phyloP scores from a whole-genome alignment of 108 stramenopile species.

The Cyclotella atomus region DNA sequence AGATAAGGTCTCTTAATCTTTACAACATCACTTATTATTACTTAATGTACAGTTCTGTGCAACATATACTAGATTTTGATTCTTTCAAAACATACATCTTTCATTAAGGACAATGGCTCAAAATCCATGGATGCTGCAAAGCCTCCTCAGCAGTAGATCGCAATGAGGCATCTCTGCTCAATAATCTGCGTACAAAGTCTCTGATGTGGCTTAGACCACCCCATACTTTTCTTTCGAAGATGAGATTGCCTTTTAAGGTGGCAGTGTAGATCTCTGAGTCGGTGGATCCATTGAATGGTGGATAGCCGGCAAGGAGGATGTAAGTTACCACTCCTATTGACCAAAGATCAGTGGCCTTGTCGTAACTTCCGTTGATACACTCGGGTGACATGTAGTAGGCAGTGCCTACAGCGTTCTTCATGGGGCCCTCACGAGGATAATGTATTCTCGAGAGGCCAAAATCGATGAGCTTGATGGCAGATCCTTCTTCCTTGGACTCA shows the following conservation, averaged over 20 bases:
- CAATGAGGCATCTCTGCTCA: slow-evolving; percentile 59
- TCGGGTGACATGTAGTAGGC: slow-evolving; percentile 88
- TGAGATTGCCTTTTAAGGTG: slow-evolving; percentile 57
- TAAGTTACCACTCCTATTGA: slow-evolving; percentile 82
- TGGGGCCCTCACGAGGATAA: slow-evolving; percentile 33
- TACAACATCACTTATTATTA: no score
- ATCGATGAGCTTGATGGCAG: slow-evolving; percentile 21
- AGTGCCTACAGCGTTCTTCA: slow-evolving; percentile 76
- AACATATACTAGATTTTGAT: no score
- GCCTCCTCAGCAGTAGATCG: slow-evolving; percentile 67
- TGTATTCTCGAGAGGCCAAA: slow-evolving; percentile 38
- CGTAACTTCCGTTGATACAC: slow-evolving; percentile 76
- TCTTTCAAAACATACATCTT: no score
- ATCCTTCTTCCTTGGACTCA: slow-evolving; percentile 41
- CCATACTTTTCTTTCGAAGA: slow-evolving; percentile 81
- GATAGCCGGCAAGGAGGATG: slow-evolving; percentile 91
- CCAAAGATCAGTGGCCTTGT: slow-evolving; percentile 84
- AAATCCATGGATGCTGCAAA: slow-evolving; percentile 46
- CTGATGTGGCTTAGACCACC: slow-evolving; percentile 66
- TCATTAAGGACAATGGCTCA: slow-evolving; percentile 1
- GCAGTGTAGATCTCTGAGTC: slow-evolving; percentile 52
- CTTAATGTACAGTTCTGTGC: no score
- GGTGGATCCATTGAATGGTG: slow-evolving; percentile 85
- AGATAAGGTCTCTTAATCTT: no score
- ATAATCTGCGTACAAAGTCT: slow-evolving; percentile 73